These are phyloP conservation scores for Nakazawaea anatomiae DNA, from an alignment of 805 yeast species.

Conservation along the genomic window DNA sequence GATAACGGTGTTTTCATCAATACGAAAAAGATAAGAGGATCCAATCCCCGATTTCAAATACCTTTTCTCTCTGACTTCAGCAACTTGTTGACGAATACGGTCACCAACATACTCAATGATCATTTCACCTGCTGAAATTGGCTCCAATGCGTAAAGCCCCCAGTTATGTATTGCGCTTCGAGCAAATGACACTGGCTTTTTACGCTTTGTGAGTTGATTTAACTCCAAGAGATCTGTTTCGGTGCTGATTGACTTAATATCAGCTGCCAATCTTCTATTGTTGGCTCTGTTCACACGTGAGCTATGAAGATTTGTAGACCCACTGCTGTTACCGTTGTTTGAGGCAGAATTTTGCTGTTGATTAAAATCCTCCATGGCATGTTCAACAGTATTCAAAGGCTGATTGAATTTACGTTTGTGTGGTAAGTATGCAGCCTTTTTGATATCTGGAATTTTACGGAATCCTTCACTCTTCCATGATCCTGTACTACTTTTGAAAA, in stretches of 20 bases:
- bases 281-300: slow-evolving; percentile 84
- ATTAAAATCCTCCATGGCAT: slow-evolving; percentile 40
- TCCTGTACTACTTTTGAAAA: slow-evolving; percentile 41
- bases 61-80: slow-evolving; percentile 84
- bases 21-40: slow-evolving; percentile 85
- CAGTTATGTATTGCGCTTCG: slow-evolving; percentile 96
- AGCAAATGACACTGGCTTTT: slow-evolving; percentile 94
- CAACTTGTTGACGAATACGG: slow-evolving; percentile 85
- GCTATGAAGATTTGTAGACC: slow-evolving; percentile 39
- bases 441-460: slow-evolving; percentile 61
- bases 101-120: slow-evolving; percentile 98
- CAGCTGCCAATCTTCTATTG: slow-evolving; percentile 85
- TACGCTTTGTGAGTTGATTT: slow-evolving; percentile 83
- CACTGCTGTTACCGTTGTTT: slow-evolving; percentile 17
- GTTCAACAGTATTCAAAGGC: slow-evolving; percentile 70
- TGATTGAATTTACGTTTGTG: slow-evolving; percentile 66
- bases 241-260: slow-evolving; percentile 75
- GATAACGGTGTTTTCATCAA: slow-evolving; percentile 90
- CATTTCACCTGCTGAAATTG: slow-evolving; percentile 95
- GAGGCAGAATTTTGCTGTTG: slow-evolving; percentile 10
- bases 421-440: slow-evolving; percentile 72
- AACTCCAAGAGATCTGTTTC: slow-evolving; percentile 77
- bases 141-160: slow-evolving; percentile 96
- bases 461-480: slow-evolving; percentile 73
- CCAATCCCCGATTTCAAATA: slow-evolving; percentile 91